Evolutionary conservation across 306 rosid genomes (phyloP).

Genomic region (Leucaena leucocephala): DNA sequence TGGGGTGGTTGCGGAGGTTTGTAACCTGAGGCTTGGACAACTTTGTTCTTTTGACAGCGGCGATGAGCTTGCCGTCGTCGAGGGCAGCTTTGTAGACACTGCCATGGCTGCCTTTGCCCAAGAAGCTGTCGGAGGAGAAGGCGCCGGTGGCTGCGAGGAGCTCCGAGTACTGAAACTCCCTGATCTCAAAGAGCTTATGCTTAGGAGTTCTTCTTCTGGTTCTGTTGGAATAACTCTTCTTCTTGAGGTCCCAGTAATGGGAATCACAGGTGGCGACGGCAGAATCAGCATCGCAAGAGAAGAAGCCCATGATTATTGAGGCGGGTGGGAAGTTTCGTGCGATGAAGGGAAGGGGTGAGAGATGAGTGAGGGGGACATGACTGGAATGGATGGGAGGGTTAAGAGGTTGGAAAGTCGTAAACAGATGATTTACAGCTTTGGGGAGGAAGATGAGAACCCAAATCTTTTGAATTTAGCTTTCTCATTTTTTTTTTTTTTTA

Average conservation of each 20-base stretch:
- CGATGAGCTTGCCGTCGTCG: slow-evolving; percentile 63
- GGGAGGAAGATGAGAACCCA: slow-evolving; percentile 37
- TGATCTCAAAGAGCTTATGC: slow-evolving; percentile 39
- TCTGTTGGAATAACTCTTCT: neutral
- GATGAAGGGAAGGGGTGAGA: neutral
- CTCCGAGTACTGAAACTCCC: slow-evolving; percentile 52
- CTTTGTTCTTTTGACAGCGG: slow-evolving; percentile 75
- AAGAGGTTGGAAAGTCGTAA: slow-evolving; percentile 43
- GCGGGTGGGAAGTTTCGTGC: neutral
- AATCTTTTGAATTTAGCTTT: slow-evolving; percentile 30
- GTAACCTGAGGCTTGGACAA: slow-evolving; percentile 19
- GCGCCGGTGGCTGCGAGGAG: slow-evolving; percentile 58
- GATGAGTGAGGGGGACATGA: slow-evolving; percentile 42
- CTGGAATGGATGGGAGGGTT: slow-evolving; percentile 1
- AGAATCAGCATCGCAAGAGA: slow-evolving; percentile 79
- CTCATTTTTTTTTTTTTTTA: neutral
- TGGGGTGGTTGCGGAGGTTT: slow-evolving; percentile 20
- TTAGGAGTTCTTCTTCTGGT: neutral
- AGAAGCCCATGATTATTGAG: slow-evolving; percentile 50
- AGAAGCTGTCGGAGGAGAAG: slow-evolving; percentile 66
- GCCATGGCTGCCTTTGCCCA: slow-evolving; percentile 92
- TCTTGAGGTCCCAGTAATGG: slow-evolving; percentile 53
- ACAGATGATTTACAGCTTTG: slow-evolving; percentile 49
- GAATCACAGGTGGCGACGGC: slow-evolving; percentile 79
- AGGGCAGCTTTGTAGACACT: slow-evolving; percentile 72